Evolutionary conservation across 1,284 basidiomycete species (phyloP).

Genomic region (Cutaneotrichosporon sp.): DNA sequence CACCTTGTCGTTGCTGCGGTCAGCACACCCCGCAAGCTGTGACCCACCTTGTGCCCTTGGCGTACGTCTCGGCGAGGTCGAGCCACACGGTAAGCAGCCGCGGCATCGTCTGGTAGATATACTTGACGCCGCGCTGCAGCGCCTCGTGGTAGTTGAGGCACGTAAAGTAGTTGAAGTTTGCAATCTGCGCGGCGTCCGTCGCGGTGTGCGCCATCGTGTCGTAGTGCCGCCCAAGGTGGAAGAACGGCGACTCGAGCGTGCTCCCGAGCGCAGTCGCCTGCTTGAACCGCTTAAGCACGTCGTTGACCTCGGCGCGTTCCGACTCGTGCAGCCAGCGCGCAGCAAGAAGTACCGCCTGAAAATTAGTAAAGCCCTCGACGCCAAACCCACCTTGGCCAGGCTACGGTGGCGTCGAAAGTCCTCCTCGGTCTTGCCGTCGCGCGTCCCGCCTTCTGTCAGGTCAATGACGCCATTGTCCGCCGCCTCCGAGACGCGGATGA

Average conservation of each 20-base stretch:
- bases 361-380: slow-evolving; percentile 3
- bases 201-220: slow-evolving; percentile 52
- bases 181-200: slow-evolving; percentile 14
- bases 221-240: slow-evolving; percentile 80
- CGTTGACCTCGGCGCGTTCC: slow-evolving; percentile 66
- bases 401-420: slow-evolving; percentile 30
- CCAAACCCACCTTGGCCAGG: slow-evolving; percentile 61
- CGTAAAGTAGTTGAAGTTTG: slow-evolving; percentile 42
- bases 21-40: not conserved
- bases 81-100: slow-evolving; percentile 93
- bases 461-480: slow-evolving; percentile 49
- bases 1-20: slow-evolving; percentile 6
- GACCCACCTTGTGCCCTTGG: slow-evolving; percentile 29
- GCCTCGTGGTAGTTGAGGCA: slow-evolving; percentile 66
- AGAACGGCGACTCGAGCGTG: slow-evolving; percentile 75
- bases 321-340: slow-evolving; percentile 92
- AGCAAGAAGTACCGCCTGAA: slow-evolving; percentile 76
- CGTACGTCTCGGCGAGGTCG: slow-evolving; percentile 69
- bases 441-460: slow-evolving; percentile 32
- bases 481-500: slow-evolving; percentile 3
- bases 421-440: slow-evolving; percentile 51
- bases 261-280: slow-evolving; percentile 57
- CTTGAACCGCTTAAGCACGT: slow-evolving; percentile 60
- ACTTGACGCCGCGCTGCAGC: slow-evolving; percentile 82
- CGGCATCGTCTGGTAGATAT: slow-evolving; percentile 92